Conservation (phyloP, 805 yeast genomes). For the Nakazawaea anatomiae region DNA sequence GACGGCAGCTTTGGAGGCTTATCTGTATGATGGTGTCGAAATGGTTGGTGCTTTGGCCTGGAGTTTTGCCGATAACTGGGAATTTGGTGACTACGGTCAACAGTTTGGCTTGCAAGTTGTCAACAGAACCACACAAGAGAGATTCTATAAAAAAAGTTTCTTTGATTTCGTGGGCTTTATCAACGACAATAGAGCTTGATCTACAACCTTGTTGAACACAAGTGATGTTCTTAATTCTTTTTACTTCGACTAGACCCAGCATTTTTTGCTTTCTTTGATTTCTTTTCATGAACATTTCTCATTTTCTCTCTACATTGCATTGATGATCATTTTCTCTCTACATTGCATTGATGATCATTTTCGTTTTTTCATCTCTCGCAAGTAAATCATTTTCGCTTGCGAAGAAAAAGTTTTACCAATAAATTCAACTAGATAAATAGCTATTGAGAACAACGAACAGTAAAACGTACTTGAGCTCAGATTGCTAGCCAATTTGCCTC, state of each 20-base stretch:
- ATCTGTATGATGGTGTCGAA: constrained; percentile 21
- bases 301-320: no score
- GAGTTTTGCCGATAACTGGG: constrained; percentile 29
- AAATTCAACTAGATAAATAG: no score
- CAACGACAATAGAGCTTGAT: constrained; percentile 3
- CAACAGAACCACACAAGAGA: constrained; percentile 22
- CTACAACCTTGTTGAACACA: neutral
- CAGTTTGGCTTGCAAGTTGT: constrained; percentile 23
- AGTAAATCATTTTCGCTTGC: no score
- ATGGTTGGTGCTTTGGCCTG: constrained; percentile 27
- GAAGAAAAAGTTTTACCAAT: no score
- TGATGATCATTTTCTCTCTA: no score
- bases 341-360: no score
- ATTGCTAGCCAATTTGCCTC: neutral
- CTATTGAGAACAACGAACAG: neutral
- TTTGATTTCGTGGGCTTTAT: constrained; percentile 6
- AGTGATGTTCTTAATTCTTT: no score
- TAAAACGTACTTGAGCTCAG: neutral
- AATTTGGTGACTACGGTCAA: constrained; percentile 22
- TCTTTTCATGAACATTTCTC: no score
- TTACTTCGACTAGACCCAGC: neutral
- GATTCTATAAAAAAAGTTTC: constrained; percentile 18
- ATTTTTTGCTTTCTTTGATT: no score
- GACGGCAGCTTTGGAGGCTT: constrained; percentile 21
- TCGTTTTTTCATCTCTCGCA: no score